A percentile compares a stretch with the other conserved stretches of the same genome.
Evolutionary conservation across 208 protist species (phyloP).

Genomic region (Jaenimonas drosophilae): DNA sequence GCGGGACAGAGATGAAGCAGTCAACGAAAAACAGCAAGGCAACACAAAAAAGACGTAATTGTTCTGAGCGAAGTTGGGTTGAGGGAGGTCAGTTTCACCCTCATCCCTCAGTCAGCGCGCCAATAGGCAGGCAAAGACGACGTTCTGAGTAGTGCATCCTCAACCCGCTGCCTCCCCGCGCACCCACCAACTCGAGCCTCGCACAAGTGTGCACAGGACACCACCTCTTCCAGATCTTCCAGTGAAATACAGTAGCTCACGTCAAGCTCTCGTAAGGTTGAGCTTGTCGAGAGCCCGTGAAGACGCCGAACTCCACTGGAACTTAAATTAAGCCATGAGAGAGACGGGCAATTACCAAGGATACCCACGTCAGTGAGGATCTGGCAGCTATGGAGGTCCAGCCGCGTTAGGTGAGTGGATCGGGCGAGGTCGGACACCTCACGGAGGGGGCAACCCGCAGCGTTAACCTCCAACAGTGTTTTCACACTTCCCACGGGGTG

Average conservation of each 20-base stretch:
- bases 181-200: too few species aligned
- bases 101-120: too few species aligned
- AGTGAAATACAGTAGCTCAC: slow-evolving; percentile 12
- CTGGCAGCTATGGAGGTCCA: slow-evolving; percentile 3
- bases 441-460: slow-evolving; percentile 3
- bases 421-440: slow-evolving; percentile 1
- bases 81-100: too few species aligned
- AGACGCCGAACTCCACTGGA: neutral
- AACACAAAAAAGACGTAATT: too few species aligned
- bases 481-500: slow-evolving; percentile 7
- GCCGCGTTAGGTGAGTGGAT: slow-evolving; percentile 4
- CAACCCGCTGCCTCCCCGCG: too few species aligned
- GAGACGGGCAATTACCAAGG: slow-evolving; percentile 4
- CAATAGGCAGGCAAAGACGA: too few species aligned
- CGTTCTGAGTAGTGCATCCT: too few species aligned
- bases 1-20: too few species aligned
- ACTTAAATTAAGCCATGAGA: slow-evolving; percentile 2
- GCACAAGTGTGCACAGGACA: too few species aligned
- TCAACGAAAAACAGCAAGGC: too few species aligned
- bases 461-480: slow-evolving; percentile 4
- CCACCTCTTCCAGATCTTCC: too few species aligned
- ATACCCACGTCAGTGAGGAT: slow-evolving; percentile 2
- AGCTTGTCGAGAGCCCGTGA: slow-evolving; percentile 1
- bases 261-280: slow-evolving; percentile 6
- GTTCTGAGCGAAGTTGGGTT: too few species aligned